phyloP scores from a whole-genome alignment of 805 yeast genomes.

The Candida khao-thaluensis region DNA sequence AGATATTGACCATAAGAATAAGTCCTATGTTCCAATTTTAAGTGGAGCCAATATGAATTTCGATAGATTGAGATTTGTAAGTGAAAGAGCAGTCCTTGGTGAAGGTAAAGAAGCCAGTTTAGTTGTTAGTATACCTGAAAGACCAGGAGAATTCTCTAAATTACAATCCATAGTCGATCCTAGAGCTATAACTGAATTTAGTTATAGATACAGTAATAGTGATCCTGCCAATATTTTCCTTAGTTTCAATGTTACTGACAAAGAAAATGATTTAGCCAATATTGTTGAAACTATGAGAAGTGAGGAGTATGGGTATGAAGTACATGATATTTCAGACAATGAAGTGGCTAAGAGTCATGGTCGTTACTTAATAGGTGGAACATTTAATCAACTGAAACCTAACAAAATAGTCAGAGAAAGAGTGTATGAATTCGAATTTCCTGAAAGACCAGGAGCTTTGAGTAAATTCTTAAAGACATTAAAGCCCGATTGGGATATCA shows the following conservation, averaged over 20 bases:
- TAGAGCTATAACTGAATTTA: conserved; percentile 89
- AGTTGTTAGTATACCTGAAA: conserved; percentile 87
- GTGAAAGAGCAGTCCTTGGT: conserved; percentile 97
- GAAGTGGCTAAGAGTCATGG: conserved; percentile 97
- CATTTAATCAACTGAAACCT: conserved; percentile 31
- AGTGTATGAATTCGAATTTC: conserved; percentile 85
- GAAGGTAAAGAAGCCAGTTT: conserved; percentile 95
- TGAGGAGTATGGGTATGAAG: conserved; percentile 61
- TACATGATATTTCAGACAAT: conserved; percentile 83
- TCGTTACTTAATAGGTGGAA: conserved; percentile 92
- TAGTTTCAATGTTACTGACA: conserved; percentile 80
- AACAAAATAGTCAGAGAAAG: conserved; percentile 67
- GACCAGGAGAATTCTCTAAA: conserved; percentile 83
- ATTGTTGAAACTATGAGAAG: conserved; percentile 59
- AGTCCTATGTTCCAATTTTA: conserved; percentile 78
- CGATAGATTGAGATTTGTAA: conserved; percentile 90
- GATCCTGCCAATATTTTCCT: conserved; percentile 76
- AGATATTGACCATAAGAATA: conserved; percentile 64
- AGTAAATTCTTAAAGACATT: conserved; percentile 71
- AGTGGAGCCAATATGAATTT: conserved; percentile 99
- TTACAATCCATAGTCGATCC: conserved; percentile 81
- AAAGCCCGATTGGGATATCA: conserved; percentile 83
- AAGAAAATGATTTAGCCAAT: conserved; percentile 66
- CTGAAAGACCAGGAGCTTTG: conserved; percentile 96
- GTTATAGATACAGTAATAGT: conserved; percentile 68